Evolutionary conservation across 495 filamentous ascomycete species (phyloP).

Genomic region (Tuber aestivum): DNA sequence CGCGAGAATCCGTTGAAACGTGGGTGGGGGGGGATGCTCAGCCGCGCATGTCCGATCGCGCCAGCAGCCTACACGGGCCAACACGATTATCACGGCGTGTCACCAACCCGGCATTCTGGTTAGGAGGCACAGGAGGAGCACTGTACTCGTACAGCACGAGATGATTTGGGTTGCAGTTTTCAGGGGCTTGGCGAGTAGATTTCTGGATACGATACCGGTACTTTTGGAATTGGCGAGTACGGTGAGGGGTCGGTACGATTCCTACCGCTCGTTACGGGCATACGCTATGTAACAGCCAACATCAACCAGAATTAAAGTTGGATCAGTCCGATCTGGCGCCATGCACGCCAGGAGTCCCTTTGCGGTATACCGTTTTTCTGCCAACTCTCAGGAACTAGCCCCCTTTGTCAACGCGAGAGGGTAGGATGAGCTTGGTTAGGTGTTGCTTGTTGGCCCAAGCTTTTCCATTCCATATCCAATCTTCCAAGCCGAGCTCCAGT

Average conservation of each 20-base stretch:
- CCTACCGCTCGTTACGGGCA: neutral
- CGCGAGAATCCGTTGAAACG: neutral
- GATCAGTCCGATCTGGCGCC: neutral
- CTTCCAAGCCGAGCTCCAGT: neutral
- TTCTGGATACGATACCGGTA: neutral
- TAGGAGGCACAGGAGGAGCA: no score
- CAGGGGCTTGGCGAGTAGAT: neutral
- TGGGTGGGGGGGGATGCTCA: neutral
- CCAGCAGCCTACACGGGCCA: neutral
- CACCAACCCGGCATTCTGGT: neutral
- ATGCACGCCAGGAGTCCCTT: neutral
- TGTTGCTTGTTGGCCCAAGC: neutral
- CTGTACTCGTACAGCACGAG: no score
- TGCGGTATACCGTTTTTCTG: neutral
- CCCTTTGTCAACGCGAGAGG: neutral
- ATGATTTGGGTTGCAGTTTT: no score
- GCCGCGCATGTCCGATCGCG: neutral
- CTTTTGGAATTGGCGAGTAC: neutral
- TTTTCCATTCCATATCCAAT: neutral
- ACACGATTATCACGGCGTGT: neutral
- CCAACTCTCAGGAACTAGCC: neutral
- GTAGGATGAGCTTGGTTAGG: neutral
- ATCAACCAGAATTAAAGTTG: neutral
- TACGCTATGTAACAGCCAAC: neutral
- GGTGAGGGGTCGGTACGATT: neutral